phyloP scores from a whole-genome alignment of 139 green algal species.

The Closterium sp. region DNA sequence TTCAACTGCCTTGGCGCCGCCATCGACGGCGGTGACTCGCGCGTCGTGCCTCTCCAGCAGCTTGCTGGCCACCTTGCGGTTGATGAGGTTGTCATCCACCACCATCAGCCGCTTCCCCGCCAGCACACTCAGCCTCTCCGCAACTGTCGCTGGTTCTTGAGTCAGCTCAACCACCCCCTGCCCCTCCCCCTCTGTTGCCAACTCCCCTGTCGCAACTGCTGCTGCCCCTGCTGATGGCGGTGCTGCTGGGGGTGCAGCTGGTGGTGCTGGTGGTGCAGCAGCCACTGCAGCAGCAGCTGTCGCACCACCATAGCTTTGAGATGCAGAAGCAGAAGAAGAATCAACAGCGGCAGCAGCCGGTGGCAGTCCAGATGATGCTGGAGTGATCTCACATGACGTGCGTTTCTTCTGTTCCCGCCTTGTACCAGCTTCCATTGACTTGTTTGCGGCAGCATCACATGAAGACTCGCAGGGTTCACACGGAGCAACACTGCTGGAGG shows the following conservation, averaged over 20 bases:
- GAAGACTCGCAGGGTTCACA: background rate
- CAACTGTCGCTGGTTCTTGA: background rate
- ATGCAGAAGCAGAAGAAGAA: background rate
- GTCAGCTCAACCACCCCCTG: too few species aligned
- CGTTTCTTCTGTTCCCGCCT: background rate
- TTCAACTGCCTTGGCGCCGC: constrained; percentile 1
- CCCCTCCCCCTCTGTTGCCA: background rate
- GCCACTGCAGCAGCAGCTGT: background rate
- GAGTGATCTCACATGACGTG: background rate
- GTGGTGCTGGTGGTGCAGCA: too few species aligned
- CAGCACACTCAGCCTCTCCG: constrained; percentile 2
- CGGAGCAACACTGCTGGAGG: background rate
- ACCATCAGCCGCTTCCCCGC: constrained; percentile 7
- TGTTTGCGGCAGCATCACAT: background rate
- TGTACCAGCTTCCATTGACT: background rate
- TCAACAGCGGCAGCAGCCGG: background rate
- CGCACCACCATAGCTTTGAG: background rate
- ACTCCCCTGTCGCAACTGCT: background rate
- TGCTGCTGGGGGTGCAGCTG: background rate
- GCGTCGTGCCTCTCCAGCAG: constrained; percentile 32
- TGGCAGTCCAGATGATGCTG: background rate
- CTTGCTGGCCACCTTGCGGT: constrained; percentile 41
- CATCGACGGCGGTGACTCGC: background rate
- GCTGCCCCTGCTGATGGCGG: background rate
- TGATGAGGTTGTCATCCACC: constrained; percentile 34